A percentile compares a stretch with the other conserved stretches of the same genome.
Evolutionary conservation across 2,329 filamentous ascomycete genomes (phyloP).

Genomic region (Neophaeococcomyces mojaviensis): DNA sequence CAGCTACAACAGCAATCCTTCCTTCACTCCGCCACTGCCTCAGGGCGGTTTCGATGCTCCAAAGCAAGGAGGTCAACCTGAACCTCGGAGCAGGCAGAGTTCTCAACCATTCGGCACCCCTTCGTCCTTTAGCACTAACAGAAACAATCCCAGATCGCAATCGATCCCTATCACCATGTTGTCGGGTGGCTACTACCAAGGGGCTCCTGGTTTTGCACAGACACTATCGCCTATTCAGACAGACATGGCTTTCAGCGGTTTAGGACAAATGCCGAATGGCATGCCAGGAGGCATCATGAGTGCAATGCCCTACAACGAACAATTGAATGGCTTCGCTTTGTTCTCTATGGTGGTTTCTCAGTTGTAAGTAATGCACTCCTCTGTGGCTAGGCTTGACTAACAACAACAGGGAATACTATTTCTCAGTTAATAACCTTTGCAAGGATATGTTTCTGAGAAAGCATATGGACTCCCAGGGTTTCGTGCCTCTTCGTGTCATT

Average conservation of each 20-base stretch:
- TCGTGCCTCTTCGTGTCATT: constrained; percentile 72
- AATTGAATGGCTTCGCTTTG: constrained; percentile 50
- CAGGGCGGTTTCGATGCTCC: constrained; percentile 34
- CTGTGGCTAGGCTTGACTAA: constrained; percentile 24
- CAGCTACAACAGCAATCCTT: constrained; percentile 25
- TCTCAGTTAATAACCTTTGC: constrained; percentile 89
- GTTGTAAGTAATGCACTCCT: constrained; percentile 37
- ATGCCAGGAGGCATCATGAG: constrained; percentile 41
- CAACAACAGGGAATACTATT: constrained; percentile 76
- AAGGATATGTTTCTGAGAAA: constrained; percentile 84
- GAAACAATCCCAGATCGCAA: constrained; percentile 51
- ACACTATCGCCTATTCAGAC: constrained; percentile 19
- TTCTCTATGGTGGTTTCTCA: constrained; percentile 54
- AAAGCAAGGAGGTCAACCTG: constrained; percentile 35
- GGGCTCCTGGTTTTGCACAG: constrained; percentile 25
- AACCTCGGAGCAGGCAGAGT: constrained; percentile 31
- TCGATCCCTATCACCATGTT: constrained; percentile 45
- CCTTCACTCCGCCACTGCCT: constrained; percentile 31
- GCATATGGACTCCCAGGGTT: constrained; percentile 93
- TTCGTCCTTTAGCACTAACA: constrained; percentile 18
- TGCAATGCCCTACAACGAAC: constrained; percentile 51
- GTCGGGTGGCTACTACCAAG: constrained; percentile 22
- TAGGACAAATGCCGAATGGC: constrained; percentile 38
- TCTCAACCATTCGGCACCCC: constrained; percentile 26
- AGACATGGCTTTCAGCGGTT: constrained; percentile 40